phyloP scores from a whole-genome alignment of 371 early-diverging fungal species.

The Mucor piriformis region DNA sequence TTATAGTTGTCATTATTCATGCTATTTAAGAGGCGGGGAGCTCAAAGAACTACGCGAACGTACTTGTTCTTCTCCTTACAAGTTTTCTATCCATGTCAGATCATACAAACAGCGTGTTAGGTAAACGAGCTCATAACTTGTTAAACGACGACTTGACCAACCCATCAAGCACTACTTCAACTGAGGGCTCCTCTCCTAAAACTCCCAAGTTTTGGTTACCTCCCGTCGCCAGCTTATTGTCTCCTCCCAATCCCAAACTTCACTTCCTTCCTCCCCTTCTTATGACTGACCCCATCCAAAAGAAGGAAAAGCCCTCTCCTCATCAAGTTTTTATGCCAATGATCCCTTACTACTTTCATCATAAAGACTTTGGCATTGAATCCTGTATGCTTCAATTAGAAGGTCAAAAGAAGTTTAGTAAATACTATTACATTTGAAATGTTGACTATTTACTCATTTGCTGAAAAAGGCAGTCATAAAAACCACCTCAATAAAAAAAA shows the following conservation, averaged over 20 bases:
- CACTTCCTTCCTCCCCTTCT: too few relatives aligned
- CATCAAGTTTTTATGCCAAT: conserved; percentile 4
- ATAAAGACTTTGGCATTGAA: conserved; percentile 28
- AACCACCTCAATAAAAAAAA: neutral
- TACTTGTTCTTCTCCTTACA: neutral
- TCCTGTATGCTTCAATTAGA: conserved; percentile 24
- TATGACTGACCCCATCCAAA: too few relatives aligned
- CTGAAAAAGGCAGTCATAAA: neutral
- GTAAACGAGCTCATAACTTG: neutral
- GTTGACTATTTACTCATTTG: neutral
- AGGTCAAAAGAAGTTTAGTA: neutral
- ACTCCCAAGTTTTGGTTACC: conserved; percentile 1
- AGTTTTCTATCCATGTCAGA: neutral
- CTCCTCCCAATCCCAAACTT: neutral
- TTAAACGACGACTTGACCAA: neutral
- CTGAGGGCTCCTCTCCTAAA: neutral
- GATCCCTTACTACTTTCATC: conserved; percentile 31
- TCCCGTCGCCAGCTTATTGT: conserved; percentile 11
- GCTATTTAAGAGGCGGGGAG: neutral
- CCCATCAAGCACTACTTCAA: too few relatives aligned
- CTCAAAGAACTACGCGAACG: too few relatives aligned
- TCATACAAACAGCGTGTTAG: neutral
- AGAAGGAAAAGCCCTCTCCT: neutral
- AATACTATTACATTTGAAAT: conserved; percentile 1
- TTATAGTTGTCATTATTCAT: neutral